phyloP scores from a whole-genome alignment of 345 rosid genomes.

The Euphorbia pulcherrima region DNA sequence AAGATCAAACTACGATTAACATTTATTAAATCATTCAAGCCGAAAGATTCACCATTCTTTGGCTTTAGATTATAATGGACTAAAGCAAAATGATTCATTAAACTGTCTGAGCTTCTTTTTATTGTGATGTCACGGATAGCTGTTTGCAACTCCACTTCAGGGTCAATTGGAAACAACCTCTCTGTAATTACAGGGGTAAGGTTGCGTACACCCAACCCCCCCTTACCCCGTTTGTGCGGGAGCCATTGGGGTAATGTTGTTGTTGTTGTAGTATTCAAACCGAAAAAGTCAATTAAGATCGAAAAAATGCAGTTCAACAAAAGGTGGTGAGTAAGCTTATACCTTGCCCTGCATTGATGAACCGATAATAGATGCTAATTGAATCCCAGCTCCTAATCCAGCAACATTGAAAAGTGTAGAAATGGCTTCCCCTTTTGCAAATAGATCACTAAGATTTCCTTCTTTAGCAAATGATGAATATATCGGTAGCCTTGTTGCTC shows the following conservation, averaged over 20 bases:
- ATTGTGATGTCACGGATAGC: too few species aligned
- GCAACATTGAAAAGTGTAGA: constrained; percentile 86
- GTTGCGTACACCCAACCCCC: too few species aligned
- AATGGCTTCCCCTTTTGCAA: constrained; percentile 97
- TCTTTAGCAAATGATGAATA: constrained; percentile 97
- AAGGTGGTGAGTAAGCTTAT: constrained; percentile 2
- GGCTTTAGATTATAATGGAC: too few species aligned
- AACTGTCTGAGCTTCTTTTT: too few species aligned
- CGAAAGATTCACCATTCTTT: too few species aligned
- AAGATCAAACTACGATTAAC: background rate
- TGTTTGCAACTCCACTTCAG: too few species aligned
- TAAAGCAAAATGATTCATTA: too few species aligned
- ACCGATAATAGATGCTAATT: constrained; percentile 82
- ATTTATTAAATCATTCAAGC: too few species aligned
- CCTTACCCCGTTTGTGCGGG: too few species aligned
- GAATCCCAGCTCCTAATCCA: constrained; percentile 78
- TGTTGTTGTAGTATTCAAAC: background rate
- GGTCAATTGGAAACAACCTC: too few species aligned
- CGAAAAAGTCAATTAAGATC: background rate
- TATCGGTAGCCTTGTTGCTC: constrained; percentile 90
- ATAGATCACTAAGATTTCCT: constrained; percentile 95
- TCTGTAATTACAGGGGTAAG: too few species aligned
- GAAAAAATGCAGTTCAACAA: too few species aligned
- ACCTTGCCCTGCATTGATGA: constrained; percentile 93
- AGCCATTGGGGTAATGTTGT: background rate